A percentile compares a stretch with the other conserved stretches of the same genome.
Conservation (phyloP, 2,329 filamentous ascomycete species). For the Balansia obtecta region DNA sequence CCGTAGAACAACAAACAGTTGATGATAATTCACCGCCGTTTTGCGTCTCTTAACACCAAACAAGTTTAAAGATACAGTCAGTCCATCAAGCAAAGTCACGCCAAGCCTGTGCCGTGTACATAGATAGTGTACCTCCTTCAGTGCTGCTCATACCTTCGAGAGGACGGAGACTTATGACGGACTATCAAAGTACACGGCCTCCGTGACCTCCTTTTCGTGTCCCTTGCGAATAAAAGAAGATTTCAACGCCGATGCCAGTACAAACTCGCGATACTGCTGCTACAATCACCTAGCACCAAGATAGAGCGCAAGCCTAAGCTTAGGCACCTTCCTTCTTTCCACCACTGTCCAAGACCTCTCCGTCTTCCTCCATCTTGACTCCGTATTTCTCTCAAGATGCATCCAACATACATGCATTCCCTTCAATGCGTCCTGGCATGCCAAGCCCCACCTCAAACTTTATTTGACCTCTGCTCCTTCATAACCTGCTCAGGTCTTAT, state of each 20-base stretch:
- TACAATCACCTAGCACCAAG: conserved; percentile 7
- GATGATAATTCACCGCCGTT: too few relatives aligned
- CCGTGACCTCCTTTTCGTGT: conserved; percentile 16
- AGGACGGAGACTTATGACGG: conserved; percentile 21
- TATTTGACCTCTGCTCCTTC: neutral
- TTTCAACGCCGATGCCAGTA: conserved; percentile 25
- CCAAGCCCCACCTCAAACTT: neutral
- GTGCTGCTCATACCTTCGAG: conserved; percentile 15
- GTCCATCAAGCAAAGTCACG: neutral
- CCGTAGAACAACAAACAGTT: too few relatives aligned
- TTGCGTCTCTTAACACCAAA: neutral
- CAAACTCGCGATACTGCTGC: neutral
- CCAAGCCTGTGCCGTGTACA: neutral
- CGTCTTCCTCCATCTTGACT: neutral
- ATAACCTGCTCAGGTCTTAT: conserved; percentile 15
- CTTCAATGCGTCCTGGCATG: neutral
- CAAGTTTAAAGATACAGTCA: neutral
- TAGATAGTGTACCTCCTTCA: conserved; percentile 12
- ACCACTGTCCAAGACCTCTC: neutral
- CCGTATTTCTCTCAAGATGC: neutral
- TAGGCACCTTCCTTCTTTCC: conserved; percentile 4
- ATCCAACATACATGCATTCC: conserved; percentile 1
- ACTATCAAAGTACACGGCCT: conserved; percentile 25
- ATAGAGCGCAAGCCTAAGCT: neutral
- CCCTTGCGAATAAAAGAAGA: conserved; percentile 17